Conservation (phyloP, 441 rosid species). For the Bocquillonia castaneifolia region DNA sequence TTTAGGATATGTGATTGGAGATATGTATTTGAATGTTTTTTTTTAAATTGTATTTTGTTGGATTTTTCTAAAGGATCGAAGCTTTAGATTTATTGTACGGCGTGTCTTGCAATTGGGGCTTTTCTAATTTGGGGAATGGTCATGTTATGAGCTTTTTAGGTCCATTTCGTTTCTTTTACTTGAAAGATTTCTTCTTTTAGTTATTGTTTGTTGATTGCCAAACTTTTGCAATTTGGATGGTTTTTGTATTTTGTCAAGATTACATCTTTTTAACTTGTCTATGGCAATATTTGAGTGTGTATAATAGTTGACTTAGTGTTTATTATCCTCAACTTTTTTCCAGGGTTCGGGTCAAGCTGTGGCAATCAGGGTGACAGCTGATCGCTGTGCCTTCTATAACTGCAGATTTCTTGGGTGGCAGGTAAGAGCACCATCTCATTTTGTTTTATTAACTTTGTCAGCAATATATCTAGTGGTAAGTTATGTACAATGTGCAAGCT, state of each 20-base stretch:
- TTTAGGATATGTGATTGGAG: too few relatives aligned
- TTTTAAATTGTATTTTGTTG: not conserved
- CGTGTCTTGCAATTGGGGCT: not conserved
- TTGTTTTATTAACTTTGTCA: not conserved
- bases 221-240: not conserved
- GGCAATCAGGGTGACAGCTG: slow-evolving; percentile 89
- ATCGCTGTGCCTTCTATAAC: slow-evolving; percentile 87
- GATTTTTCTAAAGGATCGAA: not conserved
- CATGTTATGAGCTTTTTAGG: not conserved
- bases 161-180: not conserved
- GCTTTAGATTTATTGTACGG: not conserved
- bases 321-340: not conserved
- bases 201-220: not conserved
- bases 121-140: not conserved
- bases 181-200: not conserved
- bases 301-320: not conserved
- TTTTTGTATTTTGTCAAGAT: slow-evolving; percentile 3
- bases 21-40: not conserved
- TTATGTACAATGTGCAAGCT: not conserved
- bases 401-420: slow-evolving; percentile 98
- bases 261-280: not conserved
- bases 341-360: slow-evolving; percentile 99
- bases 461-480: not conserved
- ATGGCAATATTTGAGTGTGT: not conserved
- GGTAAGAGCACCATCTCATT: slow-evolving; percentile 37